Conservation (phyloP, 192 early-diverging fungal species). For the Backusella circina region DNA sequence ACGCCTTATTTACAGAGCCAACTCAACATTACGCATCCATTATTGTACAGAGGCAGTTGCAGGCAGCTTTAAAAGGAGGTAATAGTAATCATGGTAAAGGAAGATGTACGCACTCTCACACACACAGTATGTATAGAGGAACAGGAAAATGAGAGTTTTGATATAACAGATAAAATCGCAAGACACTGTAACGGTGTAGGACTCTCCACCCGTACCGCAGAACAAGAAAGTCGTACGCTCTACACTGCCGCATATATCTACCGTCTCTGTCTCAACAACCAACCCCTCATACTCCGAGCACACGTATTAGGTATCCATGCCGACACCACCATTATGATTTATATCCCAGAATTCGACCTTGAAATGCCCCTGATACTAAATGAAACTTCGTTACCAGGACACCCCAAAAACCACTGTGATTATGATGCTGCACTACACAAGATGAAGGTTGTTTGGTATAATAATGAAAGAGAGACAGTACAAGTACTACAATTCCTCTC, state of each 20-base stretch:
- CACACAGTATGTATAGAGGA: background rate
- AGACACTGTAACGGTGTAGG: background rate
- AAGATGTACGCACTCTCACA: no score
- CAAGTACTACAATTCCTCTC: background rate
- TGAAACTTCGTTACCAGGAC: background rate
- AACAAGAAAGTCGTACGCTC: background rate
- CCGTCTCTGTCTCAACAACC: background rate
- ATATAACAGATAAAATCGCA: conserved; percentile 1
- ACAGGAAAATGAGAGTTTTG: background rate
- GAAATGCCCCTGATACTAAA: conserved; percentile 2
- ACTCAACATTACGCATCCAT: background rate
- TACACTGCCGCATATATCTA: conserved; percentile 5
- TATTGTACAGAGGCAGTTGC: background rate
- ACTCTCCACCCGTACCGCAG: background rate
- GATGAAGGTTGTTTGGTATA: background rate
- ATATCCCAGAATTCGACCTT: conserved; percentile 5
- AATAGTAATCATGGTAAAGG: background rate
- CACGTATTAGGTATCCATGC: background rate
- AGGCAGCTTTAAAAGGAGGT: background rate
- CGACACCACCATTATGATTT: background rate
- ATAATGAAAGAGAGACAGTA: background rate
- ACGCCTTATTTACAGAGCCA: background rate
- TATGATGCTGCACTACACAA: background rate
- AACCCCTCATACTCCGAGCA: background rate
- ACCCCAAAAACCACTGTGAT: background rate